phyloP scores from a whole-genome alignment of 116 monocot genomes.

The Cymodocea nodosa region DNA sequence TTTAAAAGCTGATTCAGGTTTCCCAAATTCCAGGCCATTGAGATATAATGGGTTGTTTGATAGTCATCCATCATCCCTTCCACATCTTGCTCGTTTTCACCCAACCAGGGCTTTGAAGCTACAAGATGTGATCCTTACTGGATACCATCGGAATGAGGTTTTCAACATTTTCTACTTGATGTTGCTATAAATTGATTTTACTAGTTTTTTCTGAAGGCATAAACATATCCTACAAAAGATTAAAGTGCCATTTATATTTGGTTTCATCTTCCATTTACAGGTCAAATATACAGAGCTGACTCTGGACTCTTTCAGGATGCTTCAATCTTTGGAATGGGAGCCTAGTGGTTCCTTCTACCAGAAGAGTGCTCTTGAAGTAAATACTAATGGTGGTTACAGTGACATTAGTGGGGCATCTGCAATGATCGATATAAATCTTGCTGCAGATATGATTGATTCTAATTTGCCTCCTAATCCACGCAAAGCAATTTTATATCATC shows the following conservation, averaged over 20 bases:
- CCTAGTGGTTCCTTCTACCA: constrained; percentile 79
- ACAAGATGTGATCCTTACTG: constrained; percentile 72
- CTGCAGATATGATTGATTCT: constrained; percentile 82
- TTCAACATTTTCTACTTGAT: neutral
- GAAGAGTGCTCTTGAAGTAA: constrained; percentile 30
- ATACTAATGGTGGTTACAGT: constrained; percentile 53
- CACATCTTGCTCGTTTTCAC: constrained; percentile 59
- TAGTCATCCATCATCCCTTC: constrained; percentile 57
- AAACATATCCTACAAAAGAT: constrained; percentile 1
- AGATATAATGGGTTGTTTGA: constrained; percentile 71
- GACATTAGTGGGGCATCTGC: constrained; percentile 83
- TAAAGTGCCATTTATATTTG: neutral
- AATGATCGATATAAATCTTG: constrained; percentile 82
- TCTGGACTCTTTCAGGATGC: constrained; percentile 89
- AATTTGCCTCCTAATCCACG: constrained; percentile 68
- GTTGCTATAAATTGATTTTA: neutral
- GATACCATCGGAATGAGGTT: constrained; percentile 90
- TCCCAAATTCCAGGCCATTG: constrained; percentile 44
- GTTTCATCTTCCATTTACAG: constrained; percentile 28
- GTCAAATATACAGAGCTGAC: constrained; percentile 90
- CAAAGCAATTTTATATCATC: constrained; percentile 79
- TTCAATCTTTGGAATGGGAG: constrained; percentile 94
- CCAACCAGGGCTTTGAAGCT: constrained; percentile 48
- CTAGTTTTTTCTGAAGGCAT: neutral
- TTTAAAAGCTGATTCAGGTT: constrained; percentile 52